A percentile compares a stretch with the other conserved stretches of the same genome.
Evolutionary conservation across 768 basidiomycete genomes (phyloP).

Genomic region (Pisolithus microcarpus): DNA sequence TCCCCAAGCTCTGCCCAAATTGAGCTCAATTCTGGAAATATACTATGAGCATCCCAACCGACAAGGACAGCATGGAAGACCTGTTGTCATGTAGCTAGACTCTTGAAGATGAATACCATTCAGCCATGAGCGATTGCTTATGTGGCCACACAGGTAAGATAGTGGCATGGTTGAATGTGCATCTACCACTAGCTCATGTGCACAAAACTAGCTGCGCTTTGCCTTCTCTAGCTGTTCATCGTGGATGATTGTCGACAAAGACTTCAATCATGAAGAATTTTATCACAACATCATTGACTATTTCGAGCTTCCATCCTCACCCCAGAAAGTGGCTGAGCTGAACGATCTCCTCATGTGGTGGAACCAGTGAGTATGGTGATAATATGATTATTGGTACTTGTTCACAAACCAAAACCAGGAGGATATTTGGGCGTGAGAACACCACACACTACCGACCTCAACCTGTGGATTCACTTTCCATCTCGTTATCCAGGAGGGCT

Average conservation of each 20-base stretch:
- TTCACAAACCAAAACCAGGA: too few species aligned
- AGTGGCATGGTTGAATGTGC: neutral
- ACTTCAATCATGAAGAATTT: conserved; percentile 8
- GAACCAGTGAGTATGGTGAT: conserved; percentile 4
- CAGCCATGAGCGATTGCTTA: conserved; percentile 19
- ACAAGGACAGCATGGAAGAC: neutral
- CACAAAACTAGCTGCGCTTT: conserved; percentile 9
- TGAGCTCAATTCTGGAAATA: conserved; percentile 1
- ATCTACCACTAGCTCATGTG: neutral
- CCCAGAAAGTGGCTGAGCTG: neutral
- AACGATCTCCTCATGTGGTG: conserved; percentile 8
- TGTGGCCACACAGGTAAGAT: conserved; percentile 18
- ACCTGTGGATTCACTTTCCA: too few species aligned
- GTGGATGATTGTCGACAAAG: conserved; percentile 3
- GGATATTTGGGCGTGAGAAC: too few species aligned
- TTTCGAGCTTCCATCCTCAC: conserved; percentile 6
- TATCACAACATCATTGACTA: conserved; percentile 12
- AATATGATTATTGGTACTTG: too few species aligned
- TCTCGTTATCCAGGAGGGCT: too few species aligned
- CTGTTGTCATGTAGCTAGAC: conserved; percentile 1
- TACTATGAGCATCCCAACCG: neutral
- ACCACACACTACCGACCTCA: too few species aligned
- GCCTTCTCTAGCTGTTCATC: conserved; percentile 4
- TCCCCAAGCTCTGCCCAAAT: conserved; percentile 11
- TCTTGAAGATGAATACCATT: conserved; percentile 8